Evolutionary conservation across 2,329 filamentous ascomycete species (phyloP).

Genomic region (Fusarium nygamai): DNA sequence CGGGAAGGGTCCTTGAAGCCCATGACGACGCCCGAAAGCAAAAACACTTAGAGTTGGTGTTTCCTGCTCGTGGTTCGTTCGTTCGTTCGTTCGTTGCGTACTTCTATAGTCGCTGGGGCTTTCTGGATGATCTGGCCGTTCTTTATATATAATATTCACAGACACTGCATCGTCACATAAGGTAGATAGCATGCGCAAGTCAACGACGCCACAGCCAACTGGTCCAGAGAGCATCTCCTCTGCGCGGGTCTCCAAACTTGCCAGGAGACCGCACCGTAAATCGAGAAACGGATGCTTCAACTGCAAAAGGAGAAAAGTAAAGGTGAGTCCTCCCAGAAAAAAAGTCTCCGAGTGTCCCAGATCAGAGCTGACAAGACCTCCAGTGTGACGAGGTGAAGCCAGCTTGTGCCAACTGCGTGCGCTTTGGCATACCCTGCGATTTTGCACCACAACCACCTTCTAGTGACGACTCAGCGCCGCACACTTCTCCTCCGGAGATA

Average conservation of each 20-base stretch:
- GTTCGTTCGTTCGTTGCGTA: not conserved
- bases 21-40: constrained; percentile 23
- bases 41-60: constrained; percentile 16
- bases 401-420: constrained; percentile 46
- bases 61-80: not conserved
- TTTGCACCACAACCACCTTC: constrained; percentile 37
- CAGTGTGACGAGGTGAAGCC: constrained; percentile 48
- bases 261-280: constrained; percentile 45
- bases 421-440: constrained; percentile 45
- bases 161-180: not conserved
- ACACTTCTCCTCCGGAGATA: constrained; percentile 25
- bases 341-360: not conserved
- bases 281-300: constrained; percentile 46
- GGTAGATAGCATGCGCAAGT: constrained; percentile 12
- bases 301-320: constrained; percentile 47
- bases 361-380: constrained; percentile 21
- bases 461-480: constrained; percentile 30
- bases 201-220: constrained; percentile 40
- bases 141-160: constrained; percentile 4
- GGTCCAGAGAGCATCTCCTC: constrained; percentile 38
- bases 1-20: constrained; percentile 23
- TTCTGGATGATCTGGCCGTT: not conserved
- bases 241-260: constrained; percentile 41
- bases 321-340: constrained; percentile 30
- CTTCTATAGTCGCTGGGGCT: not conserved